Evolutionary conservation across 164 flowering plant species (phyloP).

Genomic region (Akebia trifoliata): DNA sequence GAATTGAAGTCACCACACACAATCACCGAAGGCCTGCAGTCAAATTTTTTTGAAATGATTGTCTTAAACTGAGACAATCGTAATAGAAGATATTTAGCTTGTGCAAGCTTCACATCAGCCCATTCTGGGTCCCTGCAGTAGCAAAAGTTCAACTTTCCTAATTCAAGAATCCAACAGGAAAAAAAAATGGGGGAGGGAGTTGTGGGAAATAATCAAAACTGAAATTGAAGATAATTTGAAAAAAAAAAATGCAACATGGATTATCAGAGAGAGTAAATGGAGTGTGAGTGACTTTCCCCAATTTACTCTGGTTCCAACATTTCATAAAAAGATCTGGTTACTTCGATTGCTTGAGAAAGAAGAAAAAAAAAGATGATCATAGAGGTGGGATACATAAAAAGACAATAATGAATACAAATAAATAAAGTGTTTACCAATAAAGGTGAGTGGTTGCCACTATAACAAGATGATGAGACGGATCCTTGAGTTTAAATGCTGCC

Average conservation of each 20-base stretch:
- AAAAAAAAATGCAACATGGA: no score
- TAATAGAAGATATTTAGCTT: constrained; percentile 72
- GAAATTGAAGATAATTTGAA: not conserved
- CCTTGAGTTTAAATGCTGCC: constrained; percentile 75
- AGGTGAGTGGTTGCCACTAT: constrained; percentile 90
- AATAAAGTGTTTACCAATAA: constrained; percentile 95
- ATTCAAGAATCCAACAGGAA: constrained; percentile 2
- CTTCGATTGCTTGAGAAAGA: no score
- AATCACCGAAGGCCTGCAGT: constrained; percentile 60
- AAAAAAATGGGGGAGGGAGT: no score
- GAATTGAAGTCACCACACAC: constrained; percentile 96
- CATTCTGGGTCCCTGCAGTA: constrained; percentile 82
- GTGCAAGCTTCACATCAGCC: constrained; percentile 98
- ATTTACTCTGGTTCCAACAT: no score
- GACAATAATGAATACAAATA: no score
- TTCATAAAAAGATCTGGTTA: no score
- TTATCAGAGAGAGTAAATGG: no score
- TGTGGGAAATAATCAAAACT: not conserved
- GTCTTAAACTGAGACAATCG: constrained; percentile 58
- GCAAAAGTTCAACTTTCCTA: not conserved
- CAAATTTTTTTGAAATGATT: constrained; percentile 44
- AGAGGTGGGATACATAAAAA: no score
- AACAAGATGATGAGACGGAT: constrained; percentile 45
- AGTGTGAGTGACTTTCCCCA: no score
- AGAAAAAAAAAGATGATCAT: no score